phyloP scores from a whole-genome alignment of 768 basidiomycete species.

The Strobilomyces dryophilus region DNA sequence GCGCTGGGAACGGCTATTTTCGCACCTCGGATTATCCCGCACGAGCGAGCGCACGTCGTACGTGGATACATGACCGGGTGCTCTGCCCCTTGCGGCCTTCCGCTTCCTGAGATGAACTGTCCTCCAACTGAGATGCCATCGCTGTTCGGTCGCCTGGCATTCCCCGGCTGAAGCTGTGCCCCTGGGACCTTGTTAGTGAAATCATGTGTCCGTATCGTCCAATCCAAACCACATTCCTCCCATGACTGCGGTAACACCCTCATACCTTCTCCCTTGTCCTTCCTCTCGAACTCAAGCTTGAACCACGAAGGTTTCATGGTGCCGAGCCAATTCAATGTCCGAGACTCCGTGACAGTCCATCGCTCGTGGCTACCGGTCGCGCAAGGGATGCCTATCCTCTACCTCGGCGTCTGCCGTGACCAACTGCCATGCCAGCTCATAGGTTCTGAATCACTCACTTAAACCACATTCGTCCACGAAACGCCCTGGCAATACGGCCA shows the following conservation, averaged over 20 bases:
- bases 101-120: constrained; percentile 20
- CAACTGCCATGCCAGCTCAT: constrained; percentile 15
- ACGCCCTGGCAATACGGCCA: constrained; percentile 1
- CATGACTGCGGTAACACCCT: constrained; percentile 6
- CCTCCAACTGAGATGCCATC: constrained; percentile 19
- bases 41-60: neutral
- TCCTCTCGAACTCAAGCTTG: neutral
- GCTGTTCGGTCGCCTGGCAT: constrained; percentile 11
- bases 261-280: neutral
- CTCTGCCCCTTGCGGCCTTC: constrained; percentile 23
- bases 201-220: constrained; percentile 2
- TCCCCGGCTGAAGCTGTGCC: constrained; percentile 7
- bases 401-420: neutral
- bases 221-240: constrained; percentile 6
- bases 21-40: constrained; percentile 21
- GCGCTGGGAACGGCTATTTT: constrained; percentile 25
- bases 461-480: constrained; percentile 12
- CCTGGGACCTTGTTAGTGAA: constrained; percentile 5
- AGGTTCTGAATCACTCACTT: constrained; percentile 7
- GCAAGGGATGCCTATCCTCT: neutral
- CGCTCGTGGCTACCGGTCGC: neutral
- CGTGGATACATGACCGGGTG: constrained; percentile 11
- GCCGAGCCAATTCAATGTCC: constrained; percentile 27
- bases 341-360: constrained; percentile 24
- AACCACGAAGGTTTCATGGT: constrained; percentile 29